A percentile compares a stretch with the other conserved stretches of the same genome.
Evolutionary conservation across 257 asterid species (phyloP).

Genomic region (Solanum peruvianum): DNA sequence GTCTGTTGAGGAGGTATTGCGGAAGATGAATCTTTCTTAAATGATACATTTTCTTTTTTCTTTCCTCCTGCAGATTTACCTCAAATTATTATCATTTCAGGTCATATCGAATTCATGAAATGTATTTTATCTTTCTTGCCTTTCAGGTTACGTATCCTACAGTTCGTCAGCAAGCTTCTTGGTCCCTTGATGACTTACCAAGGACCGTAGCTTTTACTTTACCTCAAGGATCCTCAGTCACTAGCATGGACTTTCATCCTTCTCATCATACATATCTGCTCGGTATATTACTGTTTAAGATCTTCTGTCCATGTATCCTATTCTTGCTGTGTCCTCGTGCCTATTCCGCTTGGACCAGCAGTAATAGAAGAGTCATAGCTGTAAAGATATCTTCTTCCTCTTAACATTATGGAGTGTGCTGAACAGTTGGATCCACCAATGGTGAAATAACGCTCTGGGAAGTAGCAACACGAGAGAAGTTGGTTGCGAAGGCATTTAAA

Average conservation of each 20-base stretch:
- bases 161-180: constrained; percentile 70
- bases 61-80: background rate
- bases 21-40: background rate
- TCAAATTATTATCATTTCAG: background rate
- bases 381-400: background rate
- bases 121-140: constrained; percentile 2
- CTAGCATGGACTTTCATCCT: constrained; percentile 95
- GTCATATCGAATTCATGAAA: background rate
- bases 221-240: constrained; percentile 81
- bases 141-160: constrained; percentile 88
- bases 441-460: constrained; percentile 95
- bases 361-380: background rate
- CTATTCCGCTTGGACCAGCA: background rate
- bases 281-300: constrained; percentile 31
- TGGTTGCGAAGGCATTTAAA: constrained; percentile 75
- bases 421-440: constrained; percentile 75
- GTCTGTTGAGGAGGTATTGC: constrained; percentile 84
- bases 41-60: background rate
- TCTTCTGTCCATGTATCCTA: background rate
- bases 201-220: constrained; percentile 79
- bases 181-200: constrained; percentile 89
- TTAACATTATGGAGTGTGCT: background rate
- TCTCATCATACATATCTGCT: constrained; percentile 72
- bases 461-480: constrained; percentile 72
- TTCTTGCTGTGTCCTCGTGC: background rate